Conservation (phyloP, 495 filamentous ascomycete genomes). For the Collariella sp. region DNA sequence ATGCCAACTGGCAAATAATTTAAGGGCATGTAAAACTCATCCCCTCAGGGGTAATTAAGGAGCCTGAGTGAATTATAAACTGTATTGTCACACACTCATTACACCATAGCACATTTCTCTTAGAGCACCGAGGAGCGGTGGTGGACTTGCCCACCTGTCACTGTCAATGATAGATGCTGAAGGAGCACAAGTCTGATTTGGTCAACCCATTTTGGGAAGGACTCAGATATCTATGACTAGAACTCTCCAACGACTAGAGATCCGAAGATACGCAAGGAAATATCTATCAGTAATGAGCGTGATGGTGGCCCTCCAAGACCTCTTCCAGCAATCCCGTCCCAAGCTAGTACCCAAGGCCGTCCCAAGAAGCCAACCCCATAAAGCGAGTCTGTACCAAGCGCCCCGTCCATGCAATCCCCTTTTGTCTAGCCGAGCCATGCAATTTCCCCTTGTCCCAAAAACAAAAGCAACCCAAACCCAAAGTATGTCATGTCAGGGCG, state of each 20-base stretch:
- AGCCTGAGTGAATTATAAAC: too few species aligned
- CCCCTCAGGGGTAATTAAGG: too few species aligned
- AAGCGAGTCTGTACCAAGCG: not conserved
- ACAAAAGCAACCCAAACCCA: not conserved
- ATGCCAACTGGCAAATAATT: too few species aligned
- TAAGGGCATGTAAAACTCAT: too few species aligned
- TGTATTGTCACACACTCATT: too few species aligned
- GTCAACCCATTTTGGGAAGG: too few species aligned
- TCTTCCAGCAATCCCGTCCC: not conserved
- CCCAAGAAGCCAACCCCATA: not conserved
- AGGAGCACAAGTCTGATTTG: too few species aligned
- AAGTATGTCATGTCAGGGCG: too few species aligned
- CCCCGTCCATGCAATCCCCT: not conserved
- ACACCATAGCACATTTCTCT: too few species aligned
- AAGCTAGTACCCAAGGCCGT: not conserved
- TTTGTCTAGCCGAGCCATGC: not conserved
- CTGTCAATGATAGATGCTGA: too few species aligned
- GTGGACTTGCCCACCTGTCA: too few species aligned
- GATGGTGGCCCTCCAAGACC: not conserved
- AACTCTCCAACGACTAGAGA: not conserved
- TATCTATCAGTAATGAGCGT: not conserved
- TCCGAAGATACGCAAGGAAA: slow-evolving; percentile 1
- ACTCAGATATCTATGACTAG: not conserved
- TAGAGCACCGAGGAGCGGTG: too few species aligned
- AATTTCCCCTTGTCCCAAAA: not conserved